Conservation (phyloP, 2,329 filamentous ascomycete genomes). For the Alternaria sp. region DNA sequence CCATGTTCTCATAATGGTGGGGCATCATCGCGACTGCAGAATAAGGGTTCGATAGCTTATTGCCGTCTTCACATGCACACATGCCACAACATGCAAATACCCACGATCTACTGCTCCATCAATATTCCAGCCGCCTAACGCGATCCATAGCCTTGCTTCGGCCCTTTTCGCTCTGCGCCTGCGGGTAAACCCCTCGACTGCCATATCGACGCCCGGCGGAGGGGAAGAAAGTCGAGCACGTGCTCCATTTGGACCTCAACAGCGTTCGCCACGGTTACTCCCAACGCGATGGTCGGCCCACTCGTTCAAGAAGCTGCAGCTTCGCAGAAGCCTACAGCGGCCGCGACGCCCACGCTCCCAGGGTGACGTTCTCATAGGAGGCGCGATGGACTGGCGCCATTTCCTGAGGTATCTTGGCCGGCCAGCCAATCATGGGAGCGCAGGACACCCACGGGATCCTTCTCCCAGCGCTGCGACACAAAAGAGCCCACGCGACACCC, state of each 20-base stretch:
- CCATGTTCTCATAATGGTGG: neutral
- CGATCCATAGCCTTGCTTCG: neutral
- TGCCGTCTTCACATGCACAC: slow-evolving; percentile 11
- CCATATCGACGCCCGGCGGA: neutral
- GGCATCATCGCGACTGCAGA: neutral
- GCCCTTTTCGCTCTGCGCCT: neutral
- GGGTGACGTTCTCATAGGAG: slow-evolving; percentile 36
- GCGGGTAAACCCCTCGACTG: neutral
- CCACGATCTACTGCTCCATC: neutral
- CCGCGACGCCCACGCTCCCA: slow-evolving; percentile 32
- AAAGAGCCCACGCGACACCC: slow-evolving; percentile 40
- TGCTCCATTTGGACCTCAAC: slow-evolving; percentile 16
- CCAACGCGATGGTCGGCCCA: slow-evolving; percentile 9
- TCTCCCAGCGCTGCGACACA: slow-evolving; percentile 27
- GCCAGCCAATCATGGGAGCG: slow-evolving; percentile 28
- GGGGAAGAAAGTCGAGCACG: slow-evolving; percentile 16
- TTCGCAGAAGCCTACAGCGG: slow-evolving; percentile 17
- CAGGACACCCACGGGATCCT: slow-evolving; percentile 24
- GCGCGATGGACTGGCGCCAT: slow-evolving; percentile 17
- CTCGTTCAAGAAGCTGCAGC: slow-evolving; percentile 19
- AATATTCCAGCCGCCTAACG: neutral
- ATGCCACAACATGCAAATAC: neutral
- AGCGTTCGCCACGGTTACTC: slow-evolving; percentile 3
- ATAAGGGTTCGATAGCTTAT: neutral
- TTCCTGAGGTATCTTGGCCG: neutral